Evolutionary conservation across 1,284 basidiomycete genomes (phyloP), one percentile per base, ranked within the genome.

Genomic region (Trametes hirsuta): DNA sequence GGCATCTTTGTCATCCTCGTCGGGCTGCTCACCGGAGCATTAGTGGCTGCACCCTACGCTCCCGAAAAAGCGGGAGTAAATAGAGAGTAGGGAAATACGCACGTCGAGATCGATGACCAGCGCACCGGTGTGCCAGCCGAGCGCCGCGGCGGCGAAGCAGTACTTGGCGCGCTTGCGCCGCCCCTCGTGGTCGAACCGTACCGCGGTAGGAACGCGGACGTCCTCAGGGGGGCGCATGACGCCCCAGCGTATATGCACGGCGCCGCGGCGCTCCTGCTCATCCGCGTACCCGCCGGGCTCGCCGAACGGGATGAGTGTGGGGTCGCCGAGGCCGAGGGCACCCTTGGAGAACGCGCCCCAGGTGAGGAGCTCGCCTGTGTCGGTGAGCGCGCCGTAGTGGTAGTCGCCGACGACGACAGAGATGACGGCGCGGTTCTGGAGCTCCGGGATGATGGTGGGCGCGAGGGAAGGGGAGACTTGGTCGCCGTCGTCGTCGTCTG

Each of bases 371-470:
- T 88, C 84, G 12, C 95, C 95, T 25, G 80, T 74, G 42, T 84
- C 79, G 1, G 93, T 95, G 62, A 97, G 79, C 0, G 95, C 94
- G 25, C 88, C 91, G 68, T 80, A 88, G 76, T 97, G 95, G 73
- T 95, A 96, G 74, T 97, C 94, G 4, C 95, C 95, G 47, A 94
- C 81, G 9, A 89, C 87, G 56, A 95, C 87, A 56, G 92, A 92
- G 63, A 96, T 94, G 56, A 96, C 83, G 41, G 81, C 79, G 62
- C 79, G 82, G 66, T 89, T 82, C 67, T 95, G 92, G 21, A 97
- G 76, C 22, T 80, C 82, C 1, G 90, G 87, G 3, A 91, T 80
- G 61, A 92, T 76, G 36, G 80, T 79, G 2, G 93, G 90, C 45
- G 30, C 8, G 30, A 30, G 30, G 30, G 30, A 30, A 4, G 30